Base-by-base conservation (phyloP, 495 filamentous ascomycete genomes). In the Barbatosphaeria neglecta region DNA sequence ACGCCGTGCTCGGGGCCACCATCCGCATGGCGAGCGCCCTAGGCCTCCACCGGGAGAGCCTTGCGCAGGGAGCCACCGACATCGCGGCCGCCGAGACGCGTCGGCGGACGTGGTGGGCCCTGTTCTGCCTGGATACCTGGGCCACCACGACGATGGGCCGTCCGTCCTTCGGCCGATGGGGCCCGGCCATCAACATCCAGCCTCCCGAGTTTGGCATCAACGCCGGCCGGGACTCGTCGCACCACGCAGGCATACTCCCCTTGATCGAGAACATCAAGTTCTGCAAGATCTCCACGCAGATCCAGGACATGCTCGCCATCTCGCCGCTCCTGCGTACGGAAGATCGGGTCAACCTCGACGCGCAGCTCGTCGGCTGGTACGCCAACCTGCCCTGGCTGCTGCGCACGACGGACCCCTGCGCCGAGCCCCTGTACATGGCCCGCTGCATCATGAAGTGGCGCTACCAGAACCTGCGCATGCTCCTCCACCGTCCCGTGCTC, bases 101-200 rank as follows among this genome's bases (percentile, higher is more conserved):
- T 49, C 64, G 85, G 41, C 69, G 83, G 35, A 82, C 84, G 22
- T 90, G 85, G 85, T 90, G 85, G 85, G 82, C 76, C 33, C 62
- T 88, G 44, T 84, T 84, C 65, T 86, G 81, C 63, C 71, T 90
- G 48, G 85, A 90, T 63, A 83, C 84, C 1, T 90, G 84, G 82
- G 84, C 79, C 6, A 76, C 75, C 7, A 84, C 81, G 43, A 88
- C 84, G 17, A 74, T 85, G 43, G 84, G 85, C n/a, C 72, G 85
- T 33, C 85, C 84, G 1, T 86, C 81, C 16, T 77, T 90, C 62
- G 84, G 84, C 6, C 76, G 84, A 20, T 82, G 78, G 69, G 79
- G 83, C 4, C 80, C 81, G 2, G 79, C 78, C 15, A 83, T 88
- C 58, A 86, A 83, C 37, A 82, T 87, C 48, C 70, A 76, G 15